phyloP scores from a whole-genome alignment of 225 moss, liverwort and hornwort species.

The Physcomitrellopsis africana region DNA sequence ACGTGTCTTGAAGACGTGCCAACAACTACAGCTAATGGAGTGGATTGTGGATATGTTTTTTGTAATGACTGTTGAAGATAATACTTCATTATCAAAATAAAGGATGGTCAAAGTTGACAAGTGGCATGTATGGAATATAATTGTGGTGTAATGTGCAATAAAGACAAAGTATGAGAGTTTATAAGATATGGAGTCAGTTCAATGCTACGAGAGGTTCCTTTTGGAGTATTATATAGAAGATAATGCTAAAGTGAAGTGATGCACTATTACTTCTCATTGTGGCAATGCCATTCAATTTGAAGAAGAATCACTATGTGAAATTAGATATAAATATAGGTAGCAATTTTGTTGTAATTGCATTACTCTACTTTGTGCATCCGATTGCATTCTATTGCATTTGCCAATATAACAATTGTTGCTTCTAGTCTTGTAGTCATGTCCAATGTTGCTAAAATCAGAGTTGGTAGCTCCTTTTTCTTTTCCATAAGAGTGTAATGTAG shows the following conservation, averaged over 20 bases:
- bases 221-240: conserved; percentile 99
- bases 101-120: conserved; percentile 94
- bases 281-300: conserved; percentile 96
- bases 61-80: conserved; percentile 96
- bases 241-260: conserved; percentile 99
- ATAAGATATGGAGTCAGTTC: conserved; percentile 77
- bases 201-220: conserved; percentile 89
- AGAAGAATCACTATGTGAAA: conserved; percentile 88
- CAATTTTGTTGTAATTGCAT: conserved; percentile 99
- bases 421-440: no score
- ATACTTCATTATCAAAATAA: conserved; percentile 92
- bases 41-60: conserved; percentile 97
- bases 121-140: conserved; percentile 95
- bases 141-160: conserved; percentile 94
- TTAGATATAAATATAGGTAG: conserved; percentile 89
- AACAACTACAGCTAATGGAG: conserved; percentile 62
- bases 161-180: conserved; percentile 89
- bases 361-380: no score
- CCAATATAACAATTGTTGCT: no score
- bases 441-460: no score
- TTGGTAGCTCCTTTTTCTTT: no score
- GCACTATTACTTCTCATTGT: conserved; percentile 94
- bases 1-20: conserved; percentile 85
- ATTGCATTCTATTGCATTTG: no score
- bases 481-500: no score